phyloP scores from a whole-genome alignment of 164 flowering plant species.

The Nymphaea colorata region DNA sequence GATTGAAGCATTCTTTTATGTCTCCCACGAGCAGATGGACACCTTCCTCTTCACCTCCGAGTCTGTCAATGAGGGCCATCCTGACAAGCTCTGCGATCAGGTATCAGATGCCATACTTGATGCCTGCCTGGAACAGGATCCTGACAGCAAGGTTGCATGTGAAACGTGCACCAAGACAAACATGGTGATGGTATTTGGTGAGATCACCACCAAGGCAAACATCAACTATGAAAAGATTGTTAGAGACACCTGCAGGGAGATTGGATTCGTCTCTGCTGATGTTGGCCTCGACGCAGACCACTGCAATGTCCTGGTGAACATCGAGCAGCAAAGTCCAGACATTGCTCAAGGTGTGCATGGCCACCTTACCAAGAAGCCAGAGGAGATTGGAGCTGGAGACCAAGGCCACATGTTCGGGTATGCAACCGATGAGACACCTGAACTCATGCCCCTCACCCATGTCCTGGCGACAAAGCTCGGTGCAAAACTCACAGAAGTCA shows the following conservation, averaged over 20 bases:
- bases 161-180: constrained; percentile 65
- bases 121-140: constrained; percentile 59
- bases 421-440: constrained; percentile 70
- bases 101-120: constrained; percentile 68
- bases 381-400: constrained; percentile 67
- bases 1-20: no score
- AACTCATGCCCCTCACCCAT: constrained; percentile 55
- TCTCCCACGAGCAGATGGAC: neutral
- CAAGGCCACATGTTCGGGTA: constrained; percentile 68
- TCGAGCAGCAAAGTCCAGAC: constrained; percentile 70
- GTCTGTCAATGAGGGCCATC: constrained; percentile 72
- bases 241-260: constrained; percentile 46
- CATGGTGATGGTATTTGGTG: constrained; percentile 68
- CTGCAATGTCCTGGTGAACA: constrained; percentile 62
- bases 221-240: constrained; percentile 59
- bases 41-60: constrained; percentile 64
- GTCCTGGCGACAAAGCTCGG: constrained; percentile 64
- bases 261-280: constrained; percentile 53
- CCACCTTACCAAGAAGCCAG: constrained; percentile 54
- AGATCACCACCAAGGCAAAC: constrained; percentile 59
- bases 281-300: constrained; percentile 69
- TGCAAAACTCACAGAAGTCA: constrained; percentile 51
- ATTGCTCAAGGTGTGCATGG: constrained; percentile 75
- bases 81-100: constrained; percentile 71
- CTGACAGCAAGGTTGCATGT: constrained; percentile 70